Base-by-base conservation (phyloP, 2,329 filamentous ascomycete genomes). In the Ampelomyces quisqualis region DNA sequence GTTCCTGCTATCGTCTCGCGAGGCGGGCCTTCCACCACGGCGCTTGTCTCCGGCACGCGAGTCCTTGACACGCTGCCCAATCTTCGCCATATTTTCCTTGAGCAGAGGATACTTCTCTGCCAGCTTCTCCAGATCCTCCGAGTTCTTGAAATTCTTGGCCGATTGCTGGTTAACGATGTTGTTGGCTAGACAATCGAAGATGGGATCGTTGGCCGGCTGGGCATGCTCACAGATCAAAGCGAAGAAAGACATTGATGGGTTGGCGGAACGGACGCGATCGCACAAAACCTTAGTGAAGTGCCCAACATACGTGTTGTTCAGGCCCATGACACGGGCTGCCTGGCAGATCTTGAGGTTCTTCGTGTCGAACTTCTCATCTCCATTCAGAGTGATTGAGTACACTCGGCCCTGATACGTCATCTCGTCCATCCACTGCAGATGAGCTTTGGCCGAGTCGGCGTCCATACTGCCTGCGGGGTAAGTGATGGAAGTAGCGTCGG, bases 241-340 rank as follows among this genome's bases (percentile, higher is more conserved):
- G 24, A 62, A 48, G n/a, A 55, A 49, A 0, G 55, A 51, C 2
- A 40, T 15, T 1, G 51, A 45, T 0, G 40, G 24, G 2, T 46
- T 30, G 18, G 50, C 28, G 10, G 43, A 37, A n/a, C 62, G 61
- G 23, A 64, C 51, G 0, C 50, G 47, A 14, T 65, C 55, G 28
- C 62, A 65, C 35, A 58, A 51, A 2, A 53, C 36, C 30, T 51
- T 54, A 1, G 62, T 65, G 35, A 65, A 64, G 38, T 65, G 62
- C 0, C 51, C 55, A 1, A 65, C 44, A 19, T 65, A 65, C n/a
- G 49, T 56, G 38, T 54, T 57, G 33, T 59, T 54, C 2, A 64
- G 32, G 5, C 60, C 61, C 1, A 64, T 36, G 1, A 55, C 49
- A 5, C 58, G 53, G 2, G 58, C 45, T 3, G 56, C 57, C 9